Conservation (phyloP, 495 filamentous ascomycete species). For the Mytilinidion resinicola region DNA sequence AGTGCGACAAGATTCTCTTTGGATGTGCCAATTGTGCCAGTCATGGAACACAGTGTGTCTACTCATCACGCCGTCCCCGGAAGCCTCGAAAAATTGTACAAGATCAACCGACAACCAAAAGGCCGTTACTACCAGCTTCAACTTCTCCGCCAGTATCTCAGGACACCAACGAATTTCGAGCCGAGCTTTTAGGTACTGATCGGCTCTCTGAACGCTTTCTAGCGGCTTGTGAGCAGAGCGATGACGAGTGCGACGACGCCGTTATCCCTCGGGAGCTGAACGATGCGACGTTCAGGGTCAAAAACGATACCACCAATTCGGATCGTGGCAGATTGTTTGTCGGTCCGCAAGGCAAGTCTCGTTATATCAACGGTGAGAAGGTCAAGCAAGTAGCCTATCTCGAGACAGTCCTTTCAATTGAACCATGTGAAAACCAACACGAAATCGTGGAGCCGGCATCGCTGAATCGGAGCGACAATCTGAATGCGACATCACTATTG, state of each 20-base stretch:
- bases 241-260: constrained; percentile 5
- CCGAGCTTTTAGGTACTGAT: not conserved
- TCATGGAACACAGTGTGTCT: not conserved
- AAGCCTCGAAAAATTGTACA: constrained; percentile 3
- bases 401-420: constrained; percentile 2
- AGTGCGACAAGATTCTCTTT: constrained; percentile 4
- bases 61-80: constrained; percentile 2
- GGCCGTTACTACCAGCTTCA: not conserved
- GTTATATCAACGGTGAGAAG: constrained; percentile 12
- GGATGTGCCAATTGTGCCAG: not conserved
- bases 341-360: constrained; percentile 3
- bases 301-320: not conserved
- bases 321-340: constrained; percentile 7
- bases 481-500: not conserved
- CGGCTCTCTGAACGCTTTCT: not conserved
- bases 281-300: not conserved
- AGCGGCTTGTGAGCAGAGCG: not conserved
- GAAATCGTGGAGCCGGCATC: not conserved
- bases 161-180: not conserved
- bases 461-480: not conserved
- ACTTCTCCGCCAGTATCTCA: not conserved
- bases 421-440: not conserved
- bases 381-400: constrained; percentile 9
- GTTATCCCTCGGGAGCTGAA: constrained; percentile 8
- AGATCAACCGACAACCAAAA: not conserved